A percentile compares a stretch with the other conserved stretches of the same genome.
Evolutionary conservation across 164 flowering plant genomes (phyloP).

Genomic region (Litsea cubeba): DNA sequence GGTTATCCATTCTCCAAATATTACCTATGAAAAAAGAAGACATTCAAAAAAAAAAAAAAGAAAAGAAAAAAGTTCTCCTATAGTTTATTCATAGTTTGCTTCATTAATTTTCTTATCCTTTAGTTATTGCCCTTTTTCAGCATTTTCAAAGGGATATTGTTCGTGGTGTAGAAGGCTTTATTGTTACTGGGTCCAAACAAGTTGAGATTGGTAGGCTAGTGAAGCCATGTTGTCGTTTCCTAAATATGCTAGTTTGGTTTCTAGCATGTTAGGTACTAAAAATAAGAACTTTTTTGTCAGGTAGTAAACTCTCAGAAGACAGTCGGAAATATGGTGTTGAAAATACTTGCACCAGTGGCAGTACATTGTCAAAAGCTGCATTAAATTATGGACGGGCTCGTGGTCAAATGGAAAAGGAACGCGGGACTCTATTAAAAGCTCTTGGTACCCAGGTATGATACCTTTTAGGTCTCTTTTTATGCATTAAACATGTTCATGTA

Average conservation of each 20-base stretch:
- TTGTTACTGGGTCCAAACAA: constrained; percentile 84
- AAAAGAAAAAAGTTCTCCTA: no score
- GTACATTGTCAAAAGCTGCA: constrained; percentile 71
- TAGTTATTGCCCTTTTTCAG: constrained; percentile 29
- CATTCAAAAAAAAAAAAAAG: no score
- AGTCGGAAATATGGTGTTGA: constrained; percentile 84
- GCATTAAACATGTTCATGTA: background rate
- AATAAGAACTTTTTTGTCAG: constrained; percentile 21
- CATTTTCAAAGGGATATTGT: constrained; percentile 91
- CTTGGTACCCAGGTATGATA: constrained; percentile 82
- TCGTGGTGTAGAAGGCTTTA: constrained; percentile 85
- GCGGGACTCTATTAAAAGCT: constrained; percentile 66
- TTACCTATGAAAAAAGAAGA: background rate
- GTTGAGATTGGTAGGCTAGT: constrained; percentile 71
- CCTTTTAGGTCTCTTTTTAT: background rate
- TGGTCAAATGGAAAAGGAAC: constrained; percentile 86
- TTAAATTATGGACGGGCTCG: constrained; percentile 60
- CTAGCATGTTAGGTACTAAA: background rate
- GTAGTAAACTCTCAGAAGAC: constrained; percentile 82
- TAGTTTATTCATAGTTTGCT: no score
- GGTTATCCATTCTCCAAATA: constrained; percentile 32
- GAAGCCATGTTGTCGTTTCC: constrained; percentile 6
- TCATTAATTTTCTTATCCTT: constrained; percentile 2
- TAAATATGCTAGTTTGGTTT: background rate
- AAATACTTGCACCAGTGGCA: constrained; percentile 85